These are phyloP conservation scores for Inga leiocalycina DNA, from an alignment of 306 rosid species.

Conservation along the genomic window DNA sequence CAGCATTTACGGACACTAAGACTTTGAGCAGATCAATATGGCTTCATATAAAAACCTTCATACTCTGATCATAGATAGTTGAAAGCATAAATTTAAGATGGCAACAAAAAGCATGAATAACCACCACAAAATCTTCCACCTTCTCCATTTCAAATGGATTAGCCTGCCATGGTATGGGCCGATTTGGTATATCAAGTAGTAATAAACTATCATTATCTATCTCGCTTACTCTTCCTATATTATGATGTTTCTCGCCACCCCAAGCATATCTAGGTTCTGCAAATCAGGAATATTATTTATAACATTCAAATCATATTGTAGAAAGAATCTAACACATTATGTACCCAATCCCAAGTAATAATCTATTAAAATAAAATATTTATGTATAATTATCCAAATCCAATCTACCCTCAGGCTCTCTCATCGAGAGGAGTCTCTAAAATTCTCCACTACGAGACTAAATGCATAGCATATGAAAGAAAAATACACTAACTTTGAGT, in stretches of 20 bases:
- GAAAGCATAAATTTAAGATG: slow-evolving; percentile 11
- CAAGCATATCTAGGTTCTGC: slow-evolving; percentile 99
- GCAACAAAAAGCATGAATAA: slow-evolving; percentile 22
- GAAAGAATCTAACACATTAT: neutral
- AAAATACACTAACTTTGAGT: no score
- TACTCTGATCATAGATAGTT: neutral
- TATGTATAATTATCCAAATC: no score
- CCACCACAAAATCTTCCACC: slow-evolving; percentile 94
- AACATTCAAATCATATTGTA: no score
- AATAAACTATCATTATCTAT: slow-evolving; percentile 96
- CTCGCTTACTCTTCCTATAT: slow-evolving; percentile 93
- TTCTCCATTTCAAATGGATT: slow-evolving; percentile 99
- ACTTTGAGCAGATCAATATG: no score
- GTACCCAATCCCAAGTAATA: neutral
- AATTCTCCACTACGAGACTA: no score
- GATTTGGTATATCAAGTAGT: slow-evolving; percentile 82
- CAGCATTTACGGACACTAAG: no score
- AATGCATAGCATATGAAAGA: no score
- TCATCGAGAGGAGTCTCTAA: no score
- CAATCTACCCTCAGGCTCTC: no score
- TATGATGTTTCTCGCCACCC: slow-evolving; percentile 99
- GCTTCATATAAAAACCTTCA: no score
- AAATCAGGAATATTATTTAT: neutral
- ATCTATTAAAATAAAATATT: neutral
- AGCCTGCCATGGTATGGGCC: slow-evolving; percentile 98